Percentiles rank a stretch among this genome's conserved stretches.
Evolutionary conservation across 768 basidiomycete genomes (phyloP).

Genomic region (Infundibulicybe gibba): DNA sequence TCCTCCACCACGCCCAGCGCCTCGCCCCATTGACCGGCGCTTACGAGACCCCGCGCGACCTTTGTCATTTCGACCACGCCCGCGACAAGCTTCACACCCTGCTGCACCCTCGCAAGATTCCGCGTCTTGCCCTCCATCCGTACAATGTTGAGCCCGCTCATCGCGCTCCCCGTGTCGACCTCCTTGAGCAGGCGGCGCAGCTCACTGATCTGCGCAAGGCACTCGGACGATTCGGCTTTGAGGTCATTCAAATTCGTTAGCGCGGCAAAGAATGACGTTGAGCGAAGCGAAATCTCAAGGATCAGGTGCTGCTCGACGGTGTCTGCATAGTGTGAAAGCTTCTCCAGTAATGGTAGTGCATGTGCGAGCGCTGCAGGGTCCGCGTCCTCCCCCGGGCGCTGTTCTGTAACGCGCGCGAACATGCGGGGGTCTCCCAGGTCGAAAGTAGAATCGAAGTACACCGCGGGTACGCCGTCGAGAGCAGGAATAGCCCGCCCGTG

Average conservation of each 20-base stretch:
- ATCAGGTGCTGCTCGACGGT: conserved; percentile 93
- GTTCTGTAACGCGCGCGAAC: conserved; percentile 74
- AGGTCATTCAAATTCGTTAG: conserved; percentile 92
- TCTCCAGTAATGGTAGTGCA: conserved; percentile 78
- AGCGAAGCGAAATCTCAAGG: conserved; percentile 86
- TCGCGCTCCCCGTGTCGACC: conserved; percentile 74
- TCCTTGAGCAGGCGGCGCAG: conserved; percentile 70
- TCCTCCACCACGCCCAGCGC: conserved; percentile 75
- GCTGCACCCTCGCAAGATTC: conserved; percentile 56
- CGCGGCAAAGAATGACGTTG: conserved; percentile 94
- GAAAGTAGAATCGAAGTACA: conserved; percentile 81
- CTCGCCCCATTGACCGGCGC: conserved; percentile 84
- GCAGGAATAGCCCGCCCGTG: conserved; percentile 55
- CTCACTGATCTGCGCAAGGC: conserved; percentile 69
- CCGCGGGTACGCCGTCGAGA: conserved; percentile 68
- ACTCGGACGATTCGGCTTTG: conserved; percentile 83
- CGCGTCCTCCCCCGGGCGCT: conserved; percentile 30
- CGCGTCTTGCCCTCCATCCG: conserved; percentile 57
- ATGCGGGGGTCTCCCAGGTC: conserved; percentile 77
- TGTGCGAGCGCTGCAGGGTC: conserved; percentile 65
- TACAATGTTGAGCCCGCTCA: conserved; percentile 76
- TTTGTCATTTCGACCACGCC: conserved; percentile 77
- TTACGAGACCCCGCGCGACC: conserved; percentile 70
- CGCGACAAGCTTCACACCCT: conserved; percentile 59
- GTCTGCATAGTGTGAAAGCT: conserved; percentile 89